Evolutionary conservation across 208 protist genomes (phyloP).

Genomic region (Crithidia bombi): DNA sequence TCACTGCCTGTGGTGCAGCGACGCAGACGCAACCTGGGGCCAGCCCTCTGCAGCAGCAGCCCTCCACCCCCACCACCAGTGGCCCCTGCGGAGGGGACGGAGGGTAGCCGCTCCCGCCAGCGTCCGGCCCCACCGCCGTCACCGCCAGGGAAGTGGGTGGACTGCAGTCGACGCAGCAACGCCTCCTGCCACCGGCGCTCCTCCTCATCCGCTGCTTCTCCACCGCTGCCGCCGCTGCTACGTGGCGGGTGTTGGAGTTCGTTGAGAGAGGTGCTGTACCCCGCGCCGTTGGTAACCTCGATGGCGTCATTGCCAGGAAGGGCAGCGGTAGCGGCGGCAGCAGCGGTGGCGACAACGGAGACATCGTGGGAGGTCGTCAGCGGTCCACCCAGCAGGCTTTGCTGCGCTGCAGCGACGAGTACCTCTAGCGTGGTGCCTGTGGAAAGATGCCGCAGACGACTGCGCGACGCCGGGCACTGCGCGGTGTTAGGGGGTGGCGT

Average conservation of each 20-base stretch:
- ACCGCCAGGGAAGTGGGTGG: not conserved
- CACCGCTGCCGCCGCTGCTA: slow-evolving; percentile 2
- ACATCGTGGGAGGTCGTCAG: not conserved
- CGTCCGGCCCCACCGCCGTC: not conserved
- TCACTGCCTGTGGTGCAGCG: too few species aligned
- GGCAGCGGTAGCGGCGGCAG: not conserved
- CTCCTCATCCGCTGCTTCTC: not conserved
- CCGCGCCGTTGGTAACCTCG: not conserved
- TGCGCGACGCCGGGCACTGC: not conserved
- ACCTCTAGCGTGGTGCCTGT: slow-evolving; percentile 7
- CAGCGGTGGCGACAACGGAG: not conserved
- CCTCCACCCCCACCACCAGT: not conserved
- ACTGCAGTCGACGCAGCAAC: slow-evolving; percentile 15
- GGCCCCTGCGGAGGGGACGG: not conserved
- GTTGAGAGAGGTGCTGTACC: not conserved
- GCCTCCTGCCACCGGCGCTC: slow-evolving; percentile 14
- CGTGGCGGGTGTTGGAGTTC: not conserved
- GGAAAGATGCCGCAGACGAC: not conserved
- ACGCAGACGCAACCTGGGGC: too few species aligned
- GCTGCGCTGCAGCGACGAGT: slow-evolving; percentile 12
- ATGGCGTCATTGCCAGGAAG: not conserved
- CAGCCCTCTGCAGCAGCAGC: too few species aligned
- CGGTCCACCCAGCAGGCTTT: not conserved
- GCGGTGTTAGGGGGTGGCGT: not conserved
- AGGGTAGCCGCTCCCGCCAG: slow-evolving; percentile 9